phyloP scores from a whole-genome alignment of 345 rosid species.

The Brassica carinata region DNA sequence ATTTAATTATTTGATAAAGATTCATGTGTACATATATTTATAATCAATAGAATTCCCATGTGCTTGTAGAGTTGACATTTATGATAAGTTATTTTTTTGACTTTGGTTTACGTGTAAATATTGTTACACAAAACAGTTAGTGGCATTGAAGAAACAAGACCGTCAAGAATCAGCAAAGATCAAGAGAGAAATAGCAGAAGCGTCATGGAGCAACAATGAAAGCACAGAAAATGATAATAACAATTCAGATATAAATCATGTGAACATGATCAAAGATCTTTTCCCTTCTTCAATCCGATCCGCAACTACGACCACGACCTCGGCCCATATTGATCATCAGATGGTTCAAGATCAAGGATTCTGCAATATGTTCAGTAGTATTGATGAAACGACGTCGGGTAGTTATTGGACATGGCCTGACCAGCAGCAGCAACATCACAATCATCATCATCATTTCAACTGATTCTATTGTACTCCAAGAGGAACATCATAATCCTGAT shows the following conservation, averaged over 20 bases:
- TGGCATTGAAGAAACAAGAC: conserved; percentile 57
- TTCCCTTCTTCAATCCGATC: conserved; percentile 62
- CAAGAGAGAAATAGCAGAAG: conserved; percentile 61
- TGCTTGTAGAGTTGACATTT: conserved; percentile 40
- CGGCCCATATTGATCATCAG: conserved; percentile 50
- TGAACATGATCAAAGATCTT: conserved; percentile 47
- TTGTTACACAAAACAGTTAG: conserved; percentile 46
- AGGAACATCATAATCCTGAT: conserved; percentile 1
- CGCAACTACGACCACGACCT: conserved; percentile 45
- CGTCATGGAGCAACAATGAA: conserved; percentile 78
- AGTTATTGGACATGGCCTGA: conserved; percentile 80
- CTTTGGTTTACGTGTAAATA: conserved; percentile 29
- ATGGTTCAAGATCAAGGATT: conserved; percentile 62
- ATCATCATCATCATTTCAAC: conserved; percentile 39
- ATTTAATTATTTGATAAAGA: conserved; percentile 23
- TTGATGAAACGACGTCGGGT: conserved; percentile 63
- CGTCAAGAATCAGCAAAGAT: conserved; percentile 45
- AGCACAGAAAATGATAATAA: conserved; percentile 54
- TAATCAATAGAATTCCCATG: conserved; percentile 19
- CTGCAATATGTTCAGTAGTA: conserved; percentile 73
- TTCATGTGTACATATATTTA: conserved; percentile 35
- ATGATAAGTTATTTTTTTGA: conserved; percentile 20
- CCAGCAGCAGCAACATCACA: conserved; percentile 60
- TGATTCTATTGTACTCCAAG: conserved; percentile 18
- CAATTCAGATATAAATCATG: conserved; percentile 58